A percentile compares a stretch with the other conserved stretches of the same genome.
Evolutionary conservation across 2,329 filamentous ascomycete genomes (phyloP).

Genomic region (Fusarium dimerum): DNA sequence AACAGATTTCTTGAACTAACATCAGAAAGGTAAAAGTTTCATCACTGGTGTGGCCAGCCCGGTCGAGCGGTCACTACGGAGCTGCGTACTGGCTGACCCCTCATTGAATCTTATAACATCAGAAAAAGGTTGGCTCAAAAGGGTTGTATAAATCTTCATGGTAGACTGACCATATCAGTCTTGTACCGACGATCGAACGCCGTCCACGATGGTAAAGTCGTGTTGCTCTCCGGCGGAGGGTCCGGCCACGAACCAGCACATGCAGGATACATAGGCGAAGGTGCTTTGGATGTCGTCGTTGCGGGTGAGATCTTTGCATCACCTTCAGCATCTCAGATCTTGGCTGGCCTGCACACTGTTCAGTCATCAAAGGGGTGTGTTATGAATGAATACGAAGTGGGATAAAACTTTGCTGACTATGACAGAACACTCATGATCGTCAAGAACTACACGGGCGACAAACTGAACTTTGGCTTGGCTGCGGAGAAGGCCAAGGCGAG

Average conservation of each 20-base stretch:
- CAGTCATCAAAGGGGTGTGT: conserved; percentile 22
- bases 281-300: conserved; percentile 22
- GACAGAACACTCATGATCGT: conserved; percentile 24
- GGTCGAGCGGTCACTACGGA: conserved; percentile 22
- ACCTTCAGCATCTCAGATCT: conserved; percentile 25
- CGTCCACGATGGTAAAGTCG: conserved; percentile 17
- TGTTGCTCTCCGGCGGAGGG: conserved; percentile 24
- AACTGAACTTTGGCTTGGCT: conserved; percentile 31
- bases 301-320: conserved; percentile 29
- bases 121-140: conserved; percentile 16
- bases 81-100: conserved; percentile 24
- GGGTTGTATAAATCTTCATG: accelerated
- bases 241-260: conserved; percentile 28
- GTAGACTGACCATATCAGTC: conserved; percentile 10
- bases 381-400: accelerated
- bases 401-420: conserved; percentile 1
- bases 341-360: conserved; percentile 20
- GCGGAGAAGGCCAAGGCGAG: conserved; percentile 32
- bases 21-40: conserved; percentile 23
- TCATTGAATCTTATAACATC: conserved; percentile 22
- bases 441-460: conserved; percentile 31
- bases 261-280: conserved; percentile 26
- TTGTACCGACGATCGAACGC: conserved; percentile 19
- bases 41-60: conserved; percentile 20
- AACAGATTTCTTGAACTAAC: not conserved